Conservation (phyloP, 2,329 filamentous ascomycete species). For the Fusarium lateritium region DNA sequence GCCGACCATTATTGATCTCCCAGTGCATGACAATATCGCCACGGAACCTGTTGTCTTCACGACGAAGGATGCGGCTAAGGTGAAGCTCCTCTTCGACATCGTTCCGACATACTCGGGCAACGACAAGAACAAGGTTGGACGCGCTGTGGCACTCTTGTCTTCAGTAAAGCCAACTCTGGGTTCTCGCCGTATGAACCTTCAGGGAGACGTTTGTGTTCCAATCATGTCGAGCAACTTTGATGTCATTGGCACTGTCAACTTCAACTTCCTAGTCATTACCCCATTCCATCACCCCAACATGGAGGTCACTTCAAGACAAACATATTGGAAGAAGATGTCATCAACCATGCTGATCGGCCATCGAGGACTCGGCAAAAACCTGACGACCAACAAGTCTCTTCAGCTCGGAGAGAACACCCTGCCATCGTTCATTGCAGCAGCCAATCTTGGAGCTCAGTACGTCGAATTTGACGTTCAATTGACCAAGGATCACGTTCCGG, state of each 20-base stretch:
- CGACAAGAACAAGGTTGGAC: slow-evolving; percentile 88
- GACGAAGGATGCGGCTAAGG: slow-evolving; percentile 81
- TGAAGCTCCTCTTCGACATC: slow-evolving; percentile 94
- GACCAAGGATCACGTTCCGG: slow-evolving; percentile 98
- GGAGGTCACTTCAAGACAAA: slow-evolving; percentile 90
- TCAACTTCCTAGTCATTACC: slow-evolving; percentile 96
- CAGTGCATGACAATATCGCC: slow-evolving; percentile 92
- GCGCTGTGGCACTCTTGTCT: slow-evolving; percentile 89
- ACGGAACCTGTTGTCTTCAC: slow-evolving; percentile 95
- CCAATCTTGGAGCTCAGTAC: slow-evolving; percentile 87
- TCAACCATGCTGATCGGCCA: slow-evolving; percentile 86
- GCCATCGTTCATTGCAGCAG: slow-evolving; percentile 94
- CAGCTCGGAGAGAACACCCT: slow-evolving; percentile 98
- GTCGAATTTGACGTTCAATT: slow-evolving; percentile 91
- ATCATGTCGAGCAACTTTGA: slow-evolving; percentile 89
- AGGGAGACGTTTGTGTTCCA: slow-evolving; percentile 92
- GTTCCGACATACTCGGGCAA: slow-evolving; percentile 95
- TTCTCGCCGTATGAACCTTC: slow-evolving; percentile 88
- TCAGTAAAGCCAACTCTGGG: slow-evolving; percentile 88
- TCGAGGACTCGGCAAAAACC: slow-evolving; percentile 90
- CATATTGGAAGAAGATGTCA: slow-evolving; percentile 94
- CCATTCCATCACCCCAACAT: slow-evolving; percentile 96
- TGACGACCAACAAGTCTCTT: slow-evolving; percentile 84
- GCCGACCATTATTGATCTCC: slow-evolving; percentile 89
- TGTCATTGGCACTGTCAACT: slow-evolving; percentile 94